These are phyloP conservation scores for Backusella sp. DNA, from an alignment of 192 early-diverging fungal species.

Conservation along the genomic window DNA sequence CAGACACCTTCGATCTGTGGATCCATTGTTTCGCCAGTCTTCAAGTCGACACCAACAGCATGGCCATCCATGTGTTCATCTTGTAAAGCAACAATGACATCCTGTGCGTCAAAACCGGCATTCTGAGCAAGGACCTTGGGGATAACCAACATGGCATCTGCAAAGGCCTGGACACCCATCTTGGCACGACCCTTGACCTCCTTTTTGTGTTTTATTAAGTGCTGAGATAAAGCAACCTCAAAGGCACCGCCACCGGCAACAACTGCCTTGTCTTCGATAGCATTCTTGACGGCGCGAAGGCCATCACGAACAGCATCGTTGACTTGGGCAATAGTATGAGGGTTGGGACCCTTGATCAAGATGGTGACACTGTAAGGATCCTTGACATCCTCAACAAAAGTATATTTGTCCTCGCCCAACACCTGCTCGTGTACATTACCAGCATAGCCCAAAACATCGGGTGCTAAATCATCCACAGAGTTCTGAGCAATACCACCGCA, in stretches of 20 bases:
- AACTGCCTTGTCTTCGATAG: slow-evolving; percentile 88
- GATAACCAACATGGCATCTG: slow-evolving; percentile 93
- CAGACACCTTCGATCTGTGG: slow-evolving; percentile 92
- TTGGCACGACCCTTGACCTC: slow-evolving; percentile 89
- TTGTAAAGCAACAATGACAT: slow-evolving; percentile 90
- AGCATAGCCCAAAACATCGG: slow-evolving; percentile 83
- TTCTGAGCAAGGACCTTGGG: slow-evolving; percentile 96
- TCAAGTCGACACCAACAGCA: slow-evolving; percentile 89
- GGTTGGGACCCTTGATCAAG: slow-evolving; percentile 93
- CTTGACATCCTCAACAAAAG: slow-evolving; percentile 95
- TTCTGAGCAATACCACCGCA: slow-evolving; percentile 96
- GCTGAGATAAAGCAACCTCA: slow-evolving; percentile 84
- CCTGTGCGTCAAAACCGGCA: slow-evolving; percentile 95
- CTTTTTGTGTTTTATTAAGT: slow-evolving; percentile 86
- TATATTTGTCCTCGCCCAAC: slow-evolving; percentile 97
- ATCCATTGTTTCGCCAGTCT: slow-evolving; percentile 91
- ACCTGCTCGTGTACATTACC: slow-evolving; percentile 95
- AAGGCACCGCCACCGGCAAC: slow-evolving; percentile 97
- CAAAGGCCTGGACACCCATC: slow-evolving; percentile 96
- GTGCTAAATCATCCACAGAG: slow-evolving; percentile 94
- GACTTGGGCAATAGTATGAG: slow-evolving; percentile 90
- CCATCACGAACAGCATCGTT: slow-evolving; percentile 99
- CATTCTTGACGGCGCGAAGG: slow-evolving; percentile 97
- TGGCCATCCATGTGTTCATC: slow-evolving; percentile 93
- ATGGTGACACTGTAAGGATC: slow-evolving; percentile 90